Evolutionary conservation across 192 early-diverging fungal genomes (phyloP), one percentile per base, ranked within the genome.

Genomic region (Backusella mclennaniae): DNA sequence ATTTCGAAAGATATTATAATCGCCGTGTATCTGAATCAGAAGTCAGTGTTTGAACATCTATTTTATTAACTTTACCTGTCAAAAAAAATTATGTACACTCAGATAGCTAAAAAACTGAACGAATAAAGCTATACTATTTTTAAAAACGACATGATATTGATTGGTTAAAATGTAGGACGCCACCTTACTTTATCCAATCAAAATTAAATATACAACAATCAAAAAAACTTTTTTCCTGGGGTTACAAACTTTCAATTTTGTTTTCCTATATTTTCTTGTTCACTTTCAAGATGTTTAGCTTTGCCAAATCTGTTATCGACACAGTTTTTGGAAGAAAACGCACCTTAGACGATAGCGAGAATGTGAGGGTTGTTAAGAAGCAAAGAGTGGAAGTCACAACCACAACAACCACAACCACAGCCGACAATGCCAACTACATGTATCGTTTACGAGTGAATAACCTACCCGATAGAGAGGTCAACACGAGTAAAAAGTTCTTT

Each of bases 401-500:
- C 3, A 52, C 68, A 21, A 49, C 35, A 8, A 36, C 42, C 0
- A 44, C 69, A 41, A 69, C 74, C 15, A 17, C 36, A 33, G 44
- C 26, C 15, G 33, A 29, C 19, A 67, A 69, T 36, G 46, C 33
- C 3, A 69, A 76, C 4, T 46, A 39, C 52, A 56, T 74, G n/a
- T 59, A 82, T 33, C 36, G 70, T 21, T 15, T 82, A 26, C 74
- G 63, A 44, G 80, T 77, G 9, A 70, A 35, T 33, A 77, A 82
- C 39, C 59, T 82, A 2, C 80, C 80, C 12, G 69, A 63, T 4
- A 52, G 63, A 35, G 68, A 82, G 11, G 21, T 77, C 4, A 46
- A 68, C 21, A 15, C n/a, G 1, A 69, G 63, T n/a, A 84, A 80
- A 38, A 77, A 84, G 31, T 72, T 71, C 38, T 77, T 84, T 15